Percentiles rank a stretch among this genome's conserved stretches.
Conservation (phyloP, 441 rosid genomes). For the Erysimum cheiri region DNA sequence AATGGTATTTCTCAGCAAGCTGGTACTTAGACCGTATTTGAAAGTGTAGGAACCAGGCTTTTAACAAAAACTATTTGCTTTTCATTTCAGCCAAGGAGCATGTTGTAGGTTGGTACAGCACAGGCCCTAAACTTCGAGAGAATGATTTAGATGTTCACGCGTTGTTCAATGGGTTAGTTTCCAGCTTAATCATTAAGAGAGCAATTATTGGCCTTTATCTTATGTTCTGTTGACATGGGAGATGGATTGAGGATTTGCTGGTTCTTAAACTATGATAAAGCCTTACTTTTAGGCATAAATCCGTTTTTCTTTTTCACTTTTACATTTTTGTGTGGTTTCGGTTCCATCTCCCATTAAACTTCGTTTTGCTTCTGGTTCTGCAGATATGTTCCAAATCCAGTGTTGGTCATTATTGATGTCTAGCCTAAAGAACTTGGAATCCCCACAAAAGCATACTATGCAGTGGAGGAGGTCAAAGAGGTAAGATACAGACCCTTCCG, state of each 20-base stretch:
- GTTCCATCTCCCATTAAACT: constrained; percentile 1
- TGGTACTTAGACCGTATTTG: background rate
- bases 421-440: constrained; percentile 73
- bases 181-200: no score
- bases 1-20: constrained; percentile 49
- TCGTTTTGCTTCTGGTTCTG: constrained; percentile 30
- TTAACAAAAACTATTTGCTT: constrained; percentile 8
- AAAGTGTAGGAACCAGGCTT: constrained; percentile 2
- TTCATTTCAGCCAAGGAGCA: constrained; percentile 71
- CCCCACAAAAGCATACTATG: constrained; percentile 69
- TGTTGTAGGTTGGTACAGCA: constrained; percentile 79
- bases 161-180: constrained; percentile 58
- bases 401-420: constrained; percentile 69
- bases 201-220: no score
- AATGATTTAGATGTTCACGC: constrained; percentile 65
- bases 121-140: constrained; percentile 68
- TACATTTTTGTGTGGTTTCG: background rate
- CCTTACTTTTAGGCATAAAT: constrained; percentile 4
- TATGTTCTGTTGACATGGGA: no score
- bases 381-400: constrained; percentile 69
- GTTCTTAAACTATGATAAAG: no score
- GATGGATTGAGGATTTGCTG: no score
- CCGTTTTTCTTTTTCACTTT: background rate
- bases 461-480: constrained; percentile 74
- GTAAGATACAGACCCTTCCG: constrained; percentile 42